Base-by-base conservation (phyloP, 2,329 filamentous ascomycete genomes). In the Aspergillus pseudotamarii region DNA sequence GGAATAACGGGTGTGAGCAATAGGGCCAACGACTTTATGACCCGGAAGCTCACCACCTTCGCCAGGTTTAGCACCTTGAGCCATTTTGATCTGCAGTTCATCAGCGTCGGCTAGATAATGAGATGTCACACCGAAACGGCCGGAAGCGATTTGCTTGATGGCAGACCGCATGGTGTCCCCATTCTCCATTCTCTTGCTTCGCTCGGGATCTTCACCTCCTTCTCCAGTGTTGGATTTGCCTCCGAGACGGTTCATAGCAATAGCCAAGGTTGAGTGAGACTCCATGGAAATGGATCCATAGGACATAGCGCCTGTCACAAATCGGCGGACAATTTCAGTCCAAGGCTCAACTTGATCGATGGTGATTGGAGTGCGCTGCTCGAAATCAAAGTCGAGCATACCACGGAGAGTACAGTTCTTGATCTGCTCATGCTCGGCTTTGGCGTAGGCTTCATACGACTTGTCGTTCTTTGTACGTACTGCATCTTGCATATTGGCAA, bases 251-350 rank as follows among this genome's bases (percentile, higher is more conserved):
- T 98, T 98, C 94, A 98, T 97, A 68, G 94, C 94, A 61, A 98
- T 90, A 69, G 94, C 94, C 56, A 98, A 84, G 14, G 94, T 97
- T 21, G 94, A 97, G 82, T 98, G 94, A 59, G 94, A 94, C 79
- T 98, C 94, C 93, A 97, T 97, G 6, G 94, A 97, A 73, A 98
- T 98, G 46, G 94, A 97, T 55, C 94, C 94, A 76, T 98, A 98
- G 3, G 94, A 98, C 94, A 98, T 98, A 71, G 94, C 94, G 76
- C 94, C 94, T 45, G 94, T 97, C 72, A 94, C 95, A 83, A 97
- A 97, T 66, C 94, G 91, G 68, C 94, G 91, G 53, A 97, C 94
- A 72, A 98, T 97, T 73, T 97, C 94, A 3, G 94, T 97, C 94
- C 94, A 98, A 23, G 94, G 93, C 82, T 98, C 94, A 63, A 98